A percentile compares a stretch with the other conserved stretches of the same genome.
phyloP scores from a whole-genome alignment of 164 flowering plant species.

The Pachysandra terminalis region DNA sequence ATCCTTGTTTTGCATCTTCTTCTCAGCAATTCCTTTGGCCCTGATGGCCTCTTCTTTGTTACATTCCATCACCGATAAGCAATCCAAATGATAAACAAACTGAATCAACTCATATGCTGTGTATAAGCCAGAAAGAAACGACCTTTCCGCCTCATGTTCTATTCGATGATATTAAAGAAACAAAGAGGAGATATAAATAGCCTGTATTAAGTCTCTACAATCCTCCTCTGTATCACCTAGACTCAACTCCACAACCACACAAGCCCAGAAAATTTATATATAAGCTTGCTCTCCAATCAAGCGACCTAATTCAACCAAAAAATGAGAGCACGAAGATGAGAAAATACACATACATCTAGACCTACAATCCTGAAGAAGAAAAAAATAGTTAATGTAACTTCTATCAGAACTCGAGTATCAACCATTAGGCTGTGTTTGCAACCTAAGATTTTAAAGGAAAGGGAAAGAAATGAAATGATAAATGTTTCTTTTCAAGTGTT shows the following conservation, averaged over 20 bases:
- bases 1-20: constrained; percentile 58
- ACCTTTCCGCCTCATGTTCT: constrained; percentile 5
- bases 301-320: not conserved
- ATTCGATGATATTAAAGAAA: not conserved
- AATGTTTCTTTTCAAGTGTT: too few relatives aligned
- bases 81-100: not conserved
- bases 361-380: not conserved
- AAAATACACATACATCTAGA: not conserved
- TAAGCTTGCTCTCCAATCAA: not conserved
- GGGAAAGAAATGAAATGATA: too few relatives aligned
- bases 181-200: not conserved
- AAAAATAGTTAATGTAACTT: not conserved
- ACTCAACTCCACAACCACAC: not conserved
- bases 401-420: not conserved
- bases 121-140: constrained; percentile 1
- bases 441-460: too few relatives aligned
- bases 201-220: not conserved
- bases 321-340: not conserved
- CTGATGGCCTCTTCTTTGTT: constrained; percentile 83
- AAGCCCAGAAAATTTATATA: not conserved
- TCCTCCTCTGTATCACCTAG: not conserved
- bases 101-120: constrained; percentile 4
- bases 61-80: constrained; percentile 58
- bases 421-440: too few relatives aligned
- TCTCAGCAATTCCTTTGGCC: constrained; percentile 70